Base-by-base conservation (phyloP, 768 basidiomycete species). In the Suillus bovinus region DNA sequence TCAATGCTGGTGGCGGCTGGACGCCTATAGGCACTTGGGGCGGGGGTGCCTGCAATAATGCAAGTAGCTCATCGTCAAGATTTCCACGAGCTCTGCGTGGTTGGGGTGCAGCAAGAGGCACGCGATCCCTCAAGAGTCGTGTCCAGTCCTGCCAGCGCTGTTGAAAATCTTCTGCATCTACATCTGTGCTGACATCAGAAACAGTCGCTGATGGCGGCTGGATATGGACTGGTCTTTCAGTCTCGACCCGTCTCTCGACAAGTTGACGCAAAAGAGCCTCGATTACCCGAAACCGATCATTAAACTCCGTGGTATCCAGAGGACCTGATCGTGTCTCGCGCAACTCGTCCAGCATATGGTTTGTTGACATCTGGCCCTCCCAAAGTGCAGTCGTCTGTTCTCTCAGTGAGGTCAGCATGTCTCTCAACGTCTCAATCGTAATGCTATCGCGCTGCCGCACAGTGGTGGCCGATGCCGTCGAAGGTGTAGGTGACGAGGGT, bases 331-430 rank as follows among this genome's bases (percentile, higher is more conserved):
- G 80, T 34, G 79, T 69, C 16, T 81, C 79, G 22, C 84, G 81
- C 59, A 94, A 76, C 29, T 87, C 83, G 61, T 89, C 84, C 39
- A 95, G 73, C 63, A 86, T 76, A 34, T 82, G 80, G 58, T 86
- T 86, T 8, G 88, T 83, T 0, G 82, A 76, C 0, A 72, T 68
- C 72, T 96, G 92, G 6, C 82, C 85, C 54, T 89, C 81, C 73
- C 84, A 79, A 24, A 96, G 72, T 10, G 81, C 83, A 11, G 78
- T 77, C 8, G 87, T 78, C 66, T 88, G 84, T 8, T 84, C 82
- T 49, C 85, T 80, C 49, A 95, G 78, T 14, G 78, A 80, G 17
- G 82, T 77, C 50, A 94, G 67, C 33, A 87, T 78, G 5, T 81
- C 81, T 17, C 82, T 79, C 44, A 91, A 74, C 38, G 80, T 78